Percentiles rank a stretch among this genome's conserved stretches.
Conservation (phyloP, 441 rosid genomes). For the Brassica balearica region DNA sequence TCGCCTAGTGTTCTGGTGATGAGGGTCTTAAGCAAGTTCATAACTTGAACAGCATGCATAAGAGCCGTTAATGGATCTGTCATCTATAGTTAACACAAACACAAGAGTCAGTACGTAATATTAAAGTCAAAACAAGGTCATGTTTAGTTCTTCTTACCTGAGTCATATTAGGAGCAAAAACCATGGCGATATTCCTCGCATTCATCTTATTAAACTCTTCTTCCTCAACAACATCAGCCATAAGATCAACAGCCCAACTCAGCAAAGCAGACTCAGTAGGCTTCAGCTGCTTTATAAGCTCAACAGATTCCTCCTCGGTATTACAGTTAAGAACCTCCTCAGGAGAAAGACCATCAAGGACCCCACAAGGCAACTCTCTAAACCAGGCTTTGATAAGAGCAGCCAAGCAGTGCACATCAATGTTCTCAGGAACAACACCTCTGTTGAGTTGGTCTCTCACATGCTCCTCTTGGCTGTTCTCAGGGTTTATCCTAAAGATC, state of each 20-base stretch:
- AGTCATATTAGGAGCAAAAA: conserved; percentile 75
- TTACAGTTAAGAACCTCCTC: conserved; percentile 71
- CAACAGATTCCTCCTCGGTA: conserved; percentile 60
- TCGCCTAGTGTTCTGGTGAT: conserved; percentile 57
- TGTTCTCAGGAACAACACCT: conserved; percentile 65
- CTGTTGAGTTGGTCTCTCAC: conserved; percentile 73
- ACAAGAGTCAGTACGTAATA: conserved; percentile 18
- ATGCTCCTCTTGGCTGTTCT: conserved; percentile 75
- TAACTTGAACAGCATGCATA: conserved; percentile 86
- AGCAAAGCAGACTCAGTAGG: conserved; percentile 79
- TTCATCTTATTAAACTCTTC: conserved; percentile 77
- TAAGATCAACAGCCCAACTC: conserved; percentile 69
- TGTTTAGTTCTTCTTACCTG: conserved; percentile 47
- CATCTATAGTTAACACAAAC: conserved; percentile 47
- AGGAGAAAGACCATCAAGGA: conserved; percentile 75
- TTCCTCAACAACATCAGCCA: conserved; percentile 83
- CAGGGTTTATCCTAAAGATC: conserved; percentile 74
- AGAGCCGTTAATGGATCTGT: conserved; percentile 82
- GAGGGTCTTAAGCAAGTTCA: conserved; percentile 78
- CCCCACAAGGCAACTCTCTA: conserved; percentile 77
- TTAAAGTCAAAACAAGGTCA: neutral
- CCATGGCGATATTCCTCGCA: conserved; percentile 78
- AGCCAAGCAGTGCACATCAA: conserved; percentile 71
- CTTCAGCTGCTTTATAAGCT: conserved; percentile 64
- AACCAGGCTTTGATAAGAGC: conserved; percentile 81